Conservation (phyloP, 2,329 filamentous ascomycete species). For the Aspergillus pseudonomiae region DNA sequence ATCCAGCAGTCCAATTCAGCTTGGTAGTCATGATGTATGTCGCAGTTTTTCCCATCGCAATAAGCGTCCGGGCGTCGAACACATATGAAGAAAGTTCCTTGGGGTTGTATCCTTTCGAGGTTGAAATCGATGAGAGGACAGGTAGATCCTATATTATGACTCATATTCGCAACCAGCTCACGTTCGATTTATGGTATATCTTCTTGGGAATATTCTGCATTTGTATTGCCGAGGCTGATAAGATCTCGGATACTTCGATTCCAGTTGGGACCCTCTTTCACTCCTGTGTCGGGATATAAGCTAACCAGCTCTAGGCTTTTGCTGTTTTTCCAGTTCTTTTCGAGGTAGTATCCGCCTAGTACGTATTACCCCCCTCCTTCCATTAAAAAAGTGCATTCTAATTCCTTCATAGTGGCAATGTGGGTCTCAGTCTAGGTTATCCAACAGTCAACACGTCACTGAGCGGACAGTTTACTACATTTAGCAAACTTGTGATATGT, state of each 20-base stretch:
- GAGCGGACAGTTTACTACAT: conserved; percentile 49
- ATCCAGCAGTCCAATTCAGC: conserved; percentile 59
- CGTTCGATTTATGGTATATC: conserved; percentile 68
- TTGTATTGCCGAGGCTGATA: conserved; percentile 55
- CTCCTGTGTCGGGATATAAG: no score
- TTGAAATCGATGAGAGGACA: conserved; percentile 26
- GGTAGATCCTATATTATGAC: conserved; percentile 49
- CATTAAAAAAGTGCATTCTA: neutral
- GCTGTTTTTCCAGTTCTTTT: conserved; percentile 60
- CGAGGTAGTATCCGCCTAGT: conserved; percentile 47
- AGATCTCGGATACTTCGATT: conserved; percentile 29
- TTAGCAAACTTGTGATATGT: conserved; percentile 60
- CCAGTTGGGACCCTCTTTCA: conserved; percentile 26
- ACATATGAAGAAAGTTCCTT: conserved; percentile 69
- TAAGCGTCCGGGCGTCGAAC: conserved; percentile 76
- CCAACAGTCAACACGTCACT: conserved; percentile 33
- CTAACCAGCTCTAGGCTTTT: conserved; percentile 32
- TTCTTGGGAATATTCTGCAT: conserved; percentile 62
- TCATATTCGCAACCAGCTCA: conserved; percentile 64
- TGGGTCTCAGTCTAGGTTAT: conserved; percentile 38
- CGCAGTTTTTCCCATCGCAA: conserved; percentile 91
- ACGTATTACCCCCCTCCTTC: conserved; percentile 13
- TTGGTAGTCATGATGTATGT: conserved; percentile 96
- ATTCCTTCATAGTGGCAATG: conserved; percentile 31
- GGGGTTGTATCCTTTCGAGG: conserved; percentile 54